Evolutionary conservation across 139 green algal genomes (phyloP).

Genomic region (Ulvella scutata): DNA sequence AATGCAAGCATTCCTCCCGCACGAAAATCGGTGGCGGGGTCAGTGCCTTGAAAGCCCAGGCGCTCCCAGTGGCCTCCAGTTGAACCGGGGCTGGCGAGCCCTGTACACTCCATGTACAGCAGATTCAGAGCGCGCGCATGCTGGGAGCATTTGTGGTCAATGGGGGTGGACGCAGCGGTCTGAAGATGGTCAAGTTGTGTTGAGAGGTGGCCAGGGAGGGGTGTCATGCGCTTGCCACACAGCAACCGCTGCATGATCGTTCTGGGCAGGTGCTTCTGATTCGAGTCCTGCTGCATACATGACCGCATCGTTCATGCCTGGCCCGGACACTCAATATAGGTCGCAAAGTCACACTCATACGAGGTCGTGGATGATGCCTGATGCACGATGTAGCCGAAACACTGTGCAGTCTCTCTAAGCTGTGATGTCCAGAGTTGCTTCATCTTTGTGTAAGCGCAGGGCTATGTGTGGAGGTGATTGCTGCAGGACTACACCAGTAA

Average conservation of each 20-base stretch:
- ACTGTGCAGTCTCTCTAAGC: too few relatives aligned
- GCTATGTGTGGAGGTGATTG: too few relatives aligned
- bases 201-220: background rate
- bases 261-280: too few relatives aligned
- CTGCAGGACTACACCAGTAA: too few relatives aligned
- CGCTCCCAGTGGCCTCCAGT: slow-evolving; percentile 14
- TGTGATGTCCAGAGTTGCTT: too few relatives aligned
- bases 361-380: too few relatives aligned
- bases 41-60: slow-evolving; percentile 16
- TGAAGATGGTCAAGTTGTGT: background rate
- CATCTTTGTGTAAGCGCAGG: too few relatives aligned
- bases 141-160: background rate
- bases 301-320: too few relatives aligned
- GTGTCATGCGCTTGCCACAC: background rate
- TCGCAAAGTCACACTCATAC: too few relatives aligned
- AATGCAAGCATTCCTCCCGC: slow-evolving; percentile 10
- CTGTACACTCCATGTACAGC: background rate
- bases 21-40: slow-evolving; percentile 17
- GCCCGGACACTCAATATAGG: too few relatives aligned
- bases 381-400: too few relatives aligned
- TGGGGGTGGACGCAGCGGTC: background rate
- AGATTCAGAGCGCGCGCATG: background rate
- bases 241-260: background rate
- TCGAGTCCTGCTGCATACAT: too few relatives aligned
- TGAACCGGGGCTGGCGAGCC: background rate